Evolutionary conservation across 129 eudicot species (phyloP), one percentile per base, ranked within the genome.

Genomic region (Centella asiatica): DNA sequence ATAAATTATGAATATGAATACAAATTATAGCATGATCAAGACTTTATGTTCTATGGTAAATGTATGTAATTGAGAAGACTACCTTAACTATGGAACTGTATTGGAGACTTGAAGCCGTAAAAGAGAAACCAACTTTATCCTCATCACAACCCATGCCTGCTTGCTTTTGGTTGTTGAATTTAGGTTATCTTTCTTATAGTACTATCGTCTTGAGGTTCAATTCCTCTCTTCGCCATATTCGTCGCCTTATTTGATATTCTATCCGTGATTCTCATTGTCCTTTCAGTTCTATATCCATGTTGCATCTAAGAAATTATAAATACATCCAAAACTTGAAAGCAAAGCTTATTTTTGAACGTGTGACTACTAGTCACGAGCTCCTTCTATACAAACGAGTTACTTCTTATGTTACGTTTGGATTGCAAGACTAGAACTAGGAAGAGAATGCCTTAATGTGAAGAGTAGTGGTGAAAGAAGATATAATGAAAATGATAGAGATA

Each of bases 11-110:
- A 34, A 27, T 19, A 24, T 49, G 26, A 65, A 68, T 49, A 40
- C 49, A 34, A 29, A 65, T 57, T 73, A 81, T 36, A 69, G 44
- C 74, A 57, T 69, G 33, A 40, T 76, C 57, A 42, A 74, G 60
- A 57, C 60, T 69, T 33, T 51, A 60, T 33, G 57, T 70, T 52
- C 37, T 70, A 39, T 57, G 57, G 29, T 56, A 42, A 32, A 53
- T 61, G 76, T 73, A 78, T 63, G 68, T 74, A 76, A 76, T 44
- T 44, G 75, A 83, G 54, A 53, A 45, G 55, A 72, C 58, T 72
- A 67, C 56, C 69, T 61, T 57, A 72, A 40, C 56, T 69, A 69
- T 73, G 71, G 39, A 49, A 37, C 46, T 73, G 77, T 76, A 69
- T 63, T 55, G 67, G 67, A 64, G 66, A 54, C 31, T 33, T 18